Percentiles rank a stretch among this genome's conserved stretches.
Conservation (phyloP, 768 basidiomycete species). For the Cystobasidiopsis lactophilus region DNA sequence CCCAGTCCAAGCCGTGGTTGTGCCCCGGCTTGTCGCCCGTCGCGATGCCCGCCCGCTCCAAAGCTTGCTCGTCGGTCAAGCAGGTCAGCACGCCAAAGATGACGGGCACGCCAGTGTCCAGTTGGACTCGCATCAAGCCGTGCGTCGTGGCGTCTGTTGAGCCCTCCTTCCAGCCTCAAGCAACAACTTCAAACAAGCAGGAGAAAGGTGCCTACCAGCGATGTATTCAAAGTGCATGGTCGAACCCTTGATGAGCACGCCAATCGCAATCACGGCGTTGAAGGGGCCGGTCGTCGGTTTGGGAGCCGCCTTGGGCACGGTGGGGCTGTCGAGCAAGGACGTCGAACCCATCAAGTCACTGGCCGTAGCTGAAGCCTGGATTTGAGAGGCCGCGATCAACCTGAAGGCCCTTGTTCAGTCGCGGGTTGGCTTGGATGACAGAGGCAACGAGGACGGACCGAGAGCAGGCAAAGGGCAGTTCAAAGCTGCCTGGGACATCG, state of each 20-base stretch:
- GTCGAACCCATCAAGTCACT: slow-evolving; percentile 50
- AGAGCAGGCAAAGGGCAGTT: slow-evolving; percentile 65
- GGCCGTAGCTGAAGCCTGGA: slow-evolving; percentile 54
- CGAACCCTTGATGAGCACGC: slow-evolving; percentile 88
- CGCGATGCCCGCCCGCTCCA: slow-evolving; percentile 67
- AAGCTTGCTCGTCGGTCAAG: slow-evolving; percentile 76
- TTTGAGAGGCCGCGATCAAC: slow-evolving; percentile 66
- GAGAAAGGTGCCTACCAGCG: too few species aligned
- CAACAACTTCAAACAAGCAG: too few species aligned
- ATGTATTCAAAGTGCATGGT: slow-evolving; percentile 99
- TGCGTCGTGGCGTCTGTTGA: slow-evolving; percentile 78
- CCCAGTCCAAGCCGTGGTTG: slow-evolving; percentile 98
- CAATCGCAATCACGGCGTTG: slow-evolving; percentile 89
- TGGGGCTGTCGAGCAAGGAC: slow-evolving; percentile 31
- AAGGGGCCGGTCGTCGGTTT: slow-evolving; percentile 42
- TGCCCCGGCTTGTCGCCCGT: slow-evolving; percentile 33
- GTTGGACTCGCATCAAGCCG: slow-evolving; percentile 78
- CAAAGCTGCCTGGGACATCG: slow-evolving; percentile 84
- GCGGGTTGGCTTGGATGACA: neutral
- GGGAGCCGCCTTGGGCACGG: slow-evolving; percentile 25
- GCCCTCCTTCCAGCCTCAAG: too few species aligned
- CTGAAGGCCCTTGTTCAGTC: slow-evolving; percentile 27
- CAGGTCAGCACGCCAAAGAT: slow-evolving; percentile 92
- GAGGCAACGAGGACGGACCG: slow-evolving; percentile 33
- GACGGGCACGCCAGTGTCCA: slow-evolving; percentile 81